These are phyloP conservation scores for Scutellaria baicalensis DNA, from an alignment of 257 asterid genomes.

Conservation along the genomic window DNA sequence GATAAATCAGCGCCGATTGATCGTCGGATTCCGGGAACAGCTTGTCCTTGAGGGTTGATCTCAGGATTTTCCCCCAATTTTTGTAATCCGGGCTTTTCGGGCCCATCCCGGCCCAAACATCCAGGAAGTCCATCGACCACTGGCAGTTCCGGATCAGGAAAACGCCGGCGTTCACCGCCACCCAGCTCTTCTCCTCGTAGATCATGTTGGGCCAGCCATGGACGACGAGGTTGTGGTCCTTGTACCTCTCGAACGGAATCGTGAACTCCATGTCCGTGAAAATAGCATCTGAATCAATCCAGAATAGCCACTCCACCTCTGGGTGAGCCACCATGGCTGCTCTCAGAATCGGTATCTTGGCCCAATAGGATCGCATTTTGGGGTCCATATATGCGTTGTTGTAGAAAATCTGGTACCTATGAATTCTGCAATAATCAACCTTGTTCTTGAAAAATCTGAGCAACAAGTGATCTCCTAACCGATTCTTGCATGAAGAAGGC, in stretches of 20 bases:
- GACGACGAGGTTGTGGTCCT: slow-evolving; percentile 46
- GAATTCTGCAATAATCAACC: slow-evolving; percentile 67
- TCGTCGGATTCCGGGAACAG: slow-evolving; percentile 57
- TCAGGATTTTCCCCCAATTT: slow-evolving; percentile 45
- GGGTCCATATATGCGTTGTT: slow-evolving; percentile 49
- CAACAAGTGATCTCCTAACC: slow-evolving; percentile 51
- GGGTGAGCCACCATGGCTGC: slow-evolving; percentile 88
- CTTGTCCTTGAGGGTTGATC: slow-evolving; percentile 54
- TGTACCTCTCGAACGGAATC: slow-evolving; percentile 59
- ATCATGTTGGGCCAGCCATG: slow-evolving; percentile 73
- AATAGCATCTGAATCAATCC: slow-evolving; percentile 80
- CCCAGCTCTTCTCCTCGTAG: slow-evolving; percentile 68
- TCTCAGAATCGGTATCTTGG: slow-evolving; percentile 53
- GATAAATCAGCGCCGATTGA: slow-evolving; percentile 66
- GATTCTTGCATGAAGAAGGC: slow-evolving; percentile 52
- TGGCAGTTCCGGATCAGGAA: slow-evolving; percentile 67
- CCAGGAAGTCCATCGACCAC: slow-evolving; percentile 76
- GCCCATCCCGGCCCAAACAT: slow-evolving; percentile 76
- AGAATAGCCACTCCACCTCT: slow-evolving; percentile 64
- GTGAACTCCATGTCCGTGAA: slow-evolving; percentile 80
- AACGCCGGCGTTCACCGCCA: slow-evolving; percentile 62
- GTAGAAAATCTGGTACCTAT: slow-evolving; percentile 54
- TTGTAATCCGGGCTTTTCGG: slow-evolving; percentile 53
- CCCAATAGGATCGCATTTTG: slow-evolving; percentile 56
- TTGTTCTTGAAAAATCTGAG: slow-evolving; percentile 69